Evolutionary conservation across 768 basidiomycete species (phyloP).

Genomic region (Suillus subluteus): DNA sequence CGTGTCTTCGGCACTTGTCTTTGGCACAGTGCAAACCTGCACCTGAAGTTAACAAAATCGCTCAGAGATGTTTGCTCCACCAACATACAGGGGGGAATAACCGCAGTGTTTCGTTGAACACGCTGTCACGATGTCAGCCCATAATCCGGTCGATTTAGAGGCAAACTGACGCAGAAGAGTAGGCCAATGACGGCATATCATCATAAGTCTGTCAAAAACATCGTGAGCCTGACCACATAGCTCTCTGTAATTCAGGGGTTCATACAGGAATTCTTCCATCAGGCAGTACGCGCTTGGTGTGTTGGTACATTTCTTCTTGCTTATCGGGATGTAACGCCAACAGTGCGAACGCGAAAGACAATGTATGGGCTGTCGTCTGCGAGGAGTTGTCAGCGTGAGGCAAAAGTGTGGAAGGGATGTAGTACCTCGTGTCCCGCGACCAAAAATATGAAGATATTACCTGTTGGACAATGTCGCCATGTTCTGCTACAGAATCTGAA

Average conservation of each 20-base stretch:
- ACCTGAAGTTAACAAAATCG: background rate
- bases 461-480: conserved; percentile 15
- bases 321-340: conserved; percentile 44
- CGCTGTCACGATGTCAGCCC: conserved; percentile 20
- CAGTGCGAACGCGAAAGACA: conserved; percentile 36
- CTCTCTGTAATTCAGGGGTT: background rate
- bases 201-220: too few species aligned
- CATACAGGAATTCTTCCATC: conserved; percentile 31
- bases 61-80: background rate
- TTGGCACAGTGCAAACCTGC: conserved; percentile 48
- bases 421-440: conserved; percentile 65
- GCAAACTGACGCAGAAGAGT: conserved; percentile 29
- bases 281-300: conserved; percentile 32
- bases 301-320: conserved; percentile 40
- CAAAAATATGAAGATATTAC: conserved; percentile 46
- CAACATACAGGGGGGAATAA: conserved; percentile 34
- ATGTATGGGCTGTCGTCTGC: conserved; percentile 39
- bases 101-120: conserved; percentile 36
- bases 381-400: background rate
- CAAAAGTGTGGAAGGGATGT: background rate
- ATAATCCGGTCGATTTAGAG: background rate
- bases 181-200: conserved; percentile 22
- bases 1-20: conserved; percentile 50
- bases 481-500: background rate
- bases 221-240: conserved; percentile 24